phyloP scores from a whole-genome alignment of 2,329 filamentous ascomycete genomes.

The Emydomyces testavorans region DNA sequence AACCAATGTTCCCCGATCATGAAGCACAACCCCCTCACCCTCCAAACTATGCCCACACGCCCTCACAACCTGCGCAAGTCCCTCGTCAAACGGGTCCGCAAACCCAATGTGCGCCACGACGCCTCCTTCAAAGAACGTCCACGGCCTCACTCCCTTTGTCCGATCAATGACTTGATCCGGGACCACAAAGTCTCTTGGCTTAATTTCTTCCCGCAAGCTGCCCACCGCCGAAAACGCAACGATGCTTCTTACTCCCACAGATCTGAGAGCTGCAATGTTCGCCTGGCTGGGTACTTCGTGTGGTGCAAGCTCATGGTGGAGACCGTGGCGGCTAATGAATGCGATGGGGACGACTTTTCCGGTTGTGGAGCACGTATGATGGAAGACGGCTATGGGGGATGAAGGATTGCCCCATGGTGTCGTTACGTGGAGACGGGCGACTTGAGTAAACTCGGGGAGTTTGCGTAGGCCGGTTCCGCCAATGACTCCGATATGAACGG shows the following conservation, averaged over 20 bases:
- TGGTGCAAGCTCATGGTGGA: slow-evolving; percentile 77
- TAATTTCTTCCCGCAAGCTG: slow-evolving; percentile 80
- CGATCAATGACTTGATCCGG: slow-evolving; percentile 96
- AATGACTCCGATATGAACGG: slow-evolving; percentile 76
- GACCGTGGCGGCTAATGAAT: slow-evolving; percentile 86
- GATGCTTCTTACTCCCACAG: slow-evolving; percentile 76
- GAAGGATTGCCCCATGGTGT: slow-evolving; percentile 85
- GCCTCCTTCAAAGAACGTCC: slow-evolving; percentile 77
- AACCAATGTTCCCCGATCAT: slow-evolving; percentile 72
- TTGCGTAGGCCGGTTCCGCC: slow-evolving; percentile 86
- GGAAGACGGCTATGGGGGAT: slow-evolving; percentile 70
- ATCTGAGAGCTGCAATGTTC: slow-evolving; percentile 94
- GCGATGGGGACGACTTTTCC: slow-evolving; percentile 56
- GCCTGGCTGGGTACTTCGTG: slow-evolving; percentile 91
- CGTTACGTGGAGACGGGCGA: slow-evolving; percentile 60
- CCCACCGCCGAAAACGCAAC: slow-evolving; percentile 95
- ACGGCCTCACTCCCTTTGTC: slow-evolving; percentile 86
- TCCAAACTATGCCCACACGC: slow-evolving; percentile 64
- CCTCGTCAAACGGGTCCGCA: slow-evolving; percentile 82
- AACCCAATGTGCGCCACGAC: slow-evolving; percentile 92
- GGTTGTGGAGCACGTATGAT: slow-evolving; percentile 64
- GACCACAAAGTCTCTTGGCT: slow-evolving; percentile 90
- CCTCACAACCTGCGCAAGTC: slow-evolving; percentile 63
- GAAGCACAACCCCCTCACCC: slow-evolving; percentile 73
- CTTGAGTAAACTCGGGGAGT: slow-evolving; percentile 74